Conservation (phyloP, 1,284 basidiomycete genomes). For the Mycena sp. region DNA sequence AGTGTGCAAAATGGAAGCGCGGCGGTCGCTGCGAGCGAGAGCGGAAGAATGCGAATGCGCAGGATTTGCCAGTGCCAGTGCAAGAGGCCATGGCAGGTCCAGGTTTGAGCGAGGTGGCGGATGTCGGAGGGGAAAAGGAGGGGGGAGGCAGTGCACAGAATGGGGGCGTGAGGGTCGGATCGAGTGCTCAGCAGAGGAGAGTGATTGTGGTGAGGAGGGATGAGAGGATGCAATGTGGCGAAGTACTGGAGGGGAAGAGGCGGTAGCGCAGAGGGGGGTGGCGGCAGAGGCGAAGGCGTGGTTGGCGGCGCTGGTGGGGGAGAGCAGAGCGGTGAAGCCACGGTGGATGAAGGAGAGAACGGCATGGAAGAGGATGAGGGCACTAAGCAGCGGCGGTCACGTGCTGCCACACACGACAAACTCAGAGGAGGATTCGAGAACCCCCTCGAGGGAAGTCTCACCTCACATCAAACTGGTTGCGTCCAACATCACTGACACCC, state of each 20-base stretch:
- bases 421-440: conserved; percentile 23
- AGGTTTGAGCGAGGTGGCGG: background rate
- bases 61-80: background rate
- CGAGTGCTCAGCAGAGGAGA: background rate
- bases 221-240: background rate
- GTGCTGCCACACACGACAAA: conserved; percentile 14
- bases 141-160: background rate
- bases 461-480: background rate
- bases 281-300: background rate
- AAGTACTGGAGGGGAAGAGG: background rate
- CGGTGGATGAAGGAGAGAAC: background rate
- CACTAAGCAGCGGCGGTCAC: background rate
- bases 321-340: background rate
- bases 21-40: background rate
- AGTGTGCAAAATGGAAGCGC: background rate
- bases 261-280: background rate
- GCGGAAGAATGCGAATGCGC: background rate
- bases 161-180: too few species aligned
- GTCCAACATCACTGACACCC: conserved; percentile 13
- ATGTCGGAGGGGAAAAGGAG: background rate
- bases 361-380: conserved; percentile 4
- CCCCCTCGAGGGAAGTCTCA: conserved; percentile 32
- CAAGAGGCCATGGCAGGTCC: background rate
- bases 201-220: background rate
- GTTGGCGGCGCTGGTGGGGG: background rate